Evolutionary conservation across 371 early-diverging fungal genomes (phyloP), one percentile per base, ranked within the genome.

Genomic region (Mortierella sp.): DNA sequence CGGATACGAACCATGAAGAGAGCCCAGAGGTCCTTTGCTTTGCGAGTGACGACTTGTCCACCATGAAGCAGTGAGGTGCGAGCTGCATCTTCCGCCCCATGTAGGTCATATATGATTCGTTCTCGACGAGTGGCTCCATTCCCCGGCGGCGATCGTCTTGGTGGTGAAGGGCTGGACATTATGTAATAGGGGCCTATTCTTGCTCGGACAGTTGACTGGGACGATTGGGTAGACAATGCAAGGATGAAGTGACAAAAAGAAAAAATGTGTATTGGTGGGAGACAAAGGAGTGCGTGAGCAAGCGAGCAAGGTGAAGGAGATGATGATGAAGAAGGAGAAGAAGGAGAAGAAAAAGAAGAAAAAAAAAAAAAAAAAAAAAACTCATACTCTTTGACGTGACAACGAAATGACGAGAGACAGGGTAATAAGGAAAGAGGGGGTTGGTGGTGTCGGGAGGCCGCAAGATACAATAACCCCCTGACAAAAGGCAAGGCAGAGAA

Each of bases 21-120:
- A 1, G 52, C 50, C 63, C 75, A 75, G 26, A 75, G 18, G 0
- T 70, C 62, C 45, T 43, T 66, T 37, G 71, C 71, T 60, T 62
- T 70, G 7, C 60, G 52, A 14, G 60, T 23, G 52, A 70, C 61
- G 23, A 60, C 61, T 44, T 56, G 50, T 0, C 67, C 57, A 29
- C 75, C 75, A 23, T 70, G 67, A 12, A 75, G 28, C 45, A 75
- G 67, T 1, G 75, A 70, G 2, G 45, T 29, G n/a, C 66, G 62
- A 7, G 75, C 61, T 1, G 56, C 12, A n/a, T 75, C 70, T 45
- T 75, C 75, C 19, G 48, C 71, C 43, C 60, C 50, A 0, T 70
- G 67, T 18, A 75, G 21, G 50, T 63, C 70, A 15, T 75, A 43
- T 9, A 70, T 21, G 57, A 75, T 50, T n/a, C 75, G 44, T 7